A percentile compares a stretch with the other conserved stretches of the same genome.
phyloP scores from a whole-genome alignment of 768 basidiomycete genomes.

The Amanita rubescens region DNA sequence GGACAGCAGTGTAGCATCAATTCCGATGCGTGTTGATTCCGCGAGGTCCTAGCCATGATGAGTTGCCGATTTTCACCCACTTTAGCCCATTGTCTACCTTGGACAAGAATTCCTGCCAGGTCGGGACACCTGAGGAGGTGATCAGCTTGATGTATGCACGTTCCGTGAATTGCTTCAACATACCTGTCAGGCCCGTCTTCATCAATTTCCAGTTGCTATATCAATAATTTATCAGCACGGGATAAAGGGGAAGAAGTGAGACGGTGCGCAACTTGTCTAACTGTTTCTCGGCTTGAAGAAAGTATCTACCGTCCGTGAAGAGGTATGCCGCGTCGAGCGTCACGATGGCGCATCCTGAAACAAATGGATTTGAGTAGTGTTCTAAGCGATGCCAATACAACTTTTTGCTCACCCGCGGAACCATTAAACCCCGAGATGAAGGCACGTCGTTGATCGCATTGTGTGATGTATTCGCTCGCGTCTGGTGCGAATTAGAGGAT shows the following conservation, averaged over 20 bases:
- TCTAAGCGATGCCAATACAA: background rate
- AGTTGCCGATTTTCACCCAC: no score
- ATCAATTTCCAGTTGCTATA: slow-evolving; percentile 85
- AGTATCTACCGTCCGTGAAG: slow-evolving; percentile 96
- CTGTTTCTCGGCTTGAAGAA: slow-evolving; percentile 86
- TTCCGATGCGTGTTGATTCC: slow-evolving; percentile 59
- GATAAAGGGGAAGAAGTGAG: background rate
- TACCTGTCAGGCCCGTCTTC: slow-evolving; percentile 84
- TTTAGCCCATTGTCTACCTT: slow-evolving; percentile 39
- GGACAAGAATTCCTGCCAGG: slow-evolving; percentile 81
- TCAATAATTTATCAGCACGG: background rate
- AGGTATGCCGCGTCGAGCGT: slow-evolving; percentile 48
- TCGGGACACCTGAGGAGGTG: slow-evolving; percentile 59
- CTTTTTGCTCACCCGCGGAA: slow-evolving; percentile 61
- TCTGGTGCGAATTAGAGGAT: slow-evolving; percentile 37
- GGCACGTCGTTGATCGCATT: slow-evolving; percentile 75
- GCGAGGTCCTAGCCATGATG: slow-evolving; percentile 45
- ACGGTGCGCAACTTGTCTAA: slow-evolving; percentile 57
- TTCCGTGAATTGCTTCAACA: background rate
- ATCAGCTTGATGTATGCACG: background rate
- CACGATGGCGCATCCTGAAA: slow-evolving; percentile 15
- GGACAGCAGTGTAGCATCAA: slow-evolving; percentile 73
- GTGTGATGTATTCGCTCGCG: slow-evolving; percentile 82
- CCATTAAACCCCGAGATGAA: slow-evolving; percentile 94
- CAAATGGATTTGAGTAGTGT: background rate